A percentile compares a stretch with the other conserved stretches of the same genome.
phyloP scores from a whole-genome alignment of 768 basidiomycete species.

The Neoboletus subvelutipes region DNA sequence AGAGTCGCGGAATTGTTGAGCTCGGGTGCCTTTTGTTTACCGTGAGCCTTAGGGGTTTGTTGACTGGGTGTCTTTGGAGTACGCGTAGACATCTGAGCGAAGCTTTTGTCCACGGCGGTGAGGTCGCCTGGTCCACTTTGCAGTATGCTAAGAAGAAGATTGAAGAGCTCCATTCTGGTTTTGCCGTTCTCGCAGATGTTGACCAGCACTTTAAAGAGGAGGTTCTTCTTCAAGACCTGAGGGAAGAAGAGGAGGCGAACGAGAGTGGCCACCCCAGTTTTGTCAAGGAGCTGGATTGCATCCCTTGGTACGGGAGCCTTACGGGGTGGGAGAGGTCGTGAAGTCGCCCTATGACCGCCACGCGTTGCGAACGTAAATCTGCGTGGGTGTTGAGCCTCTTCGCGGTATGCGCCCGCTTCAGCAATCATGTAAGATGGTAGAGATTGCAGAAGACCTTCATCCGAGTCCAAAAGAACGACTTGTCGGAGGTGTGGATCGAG shows the following conservation, averaged over 20 bases:
- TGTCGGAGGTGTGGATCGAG: conserved; percentile 88
- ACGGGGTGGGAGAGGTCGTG: conserved; percentile 36
- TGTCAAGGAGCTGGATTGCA: conserved; percentile 91
- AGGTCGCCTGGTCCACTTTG: conserved; percentile 96
- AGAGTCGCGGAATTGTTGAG: conserved; percentile 49
- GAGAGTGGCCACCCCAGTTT: conserved; percentile 81
- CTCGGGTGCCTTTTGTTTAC: conserved; percentile 71
- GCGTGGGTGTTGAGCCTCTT: conserved; percentile 43
- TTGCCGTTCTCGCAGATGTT: conserved; percentile 95
- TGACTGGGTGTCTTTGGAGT: conserved; percentile 49
- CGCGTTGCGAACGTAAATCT: conserved; percentile 33
- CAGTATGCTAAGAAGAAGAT: conserved; percentile 87
- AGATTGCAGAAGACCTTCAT: conserved; percentile 78
- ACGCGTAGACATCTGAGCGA: conserved; percentile 85
- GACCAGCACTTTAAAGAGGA: conserved; percentile 86
- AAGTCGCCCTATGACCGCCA: conserved; percentile 24
- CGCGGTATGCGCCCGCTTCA: conserved; percentile 74
- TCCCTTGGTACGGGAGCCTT: conserved; percentile 69
- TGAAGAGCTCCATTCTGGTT: conserved; percentile 90
- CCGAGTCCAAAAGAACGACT: conserved; percentile 87
- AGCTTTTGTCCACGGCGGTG: conserved; percentile 88
- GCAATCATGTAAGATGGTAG: conserved; percentile 85
- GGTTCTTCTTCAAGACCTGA: conserved; percentile 80
- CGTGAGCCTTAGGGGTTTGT: conserved; percentile 45
- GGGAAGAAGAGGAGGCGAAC: conserved; percentile 96